Evolutionary conservation across 2,329 filamentous ascomycete species (phyloP), one percentile per base, ranked within the genome.

Genomic region (Byssothecium circinans): DNA sequence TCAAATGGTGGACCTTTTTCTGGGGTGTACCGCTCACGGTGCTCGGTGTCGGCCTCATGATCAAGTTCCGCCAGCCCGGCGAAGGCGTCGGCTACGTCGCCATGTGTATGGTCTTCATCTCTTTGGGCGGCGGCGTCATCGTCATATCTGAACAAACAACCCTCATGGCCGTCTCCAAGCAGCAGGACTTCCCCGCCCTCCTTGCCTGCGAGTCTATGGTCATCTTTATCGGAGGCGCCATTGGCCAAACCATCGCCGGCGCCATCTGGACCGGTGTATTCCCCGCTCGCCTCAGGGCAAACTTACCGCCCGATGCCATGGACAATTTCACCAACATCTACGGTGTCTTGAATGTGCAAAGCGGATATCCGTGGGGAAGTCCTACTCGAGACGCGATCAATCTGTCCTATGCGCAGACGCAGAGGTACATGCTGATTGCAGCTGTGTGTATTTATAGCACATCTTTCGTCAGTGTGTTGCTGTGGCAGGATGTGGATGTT

Each of bases 231-330:
- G 86, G 71, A 6, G 59, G 61, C 29, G 69, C 69, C 17, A 65
- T 73, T 22, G 71, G 71, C 0, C 63, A 53, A n/a, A 79, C 83
- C 7, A 77, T 88, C 39, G 79, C 84, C 1, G 78, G 78, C 0
- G 83, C 84, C 8, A 81, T 88, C 52, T 88, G 84, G 84, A 82
- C 79, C 0, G 76, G 78, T 50, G 77, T 79, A 1, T 81, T 88
- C 57, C 78, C 77, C 4, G 67, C 72, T 15, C 76, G 76, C 10
- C 73, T 86, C 29, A 57, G 49, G 34, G 45, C 41, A 2, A 57
- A 62, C 17, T 71, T 86, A 1, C 82, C 83, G 8, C 51, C 73
- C 1, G 65, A 68, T 2, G 64, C 58, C 20, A 69, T 75, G 60
- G 59, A 61, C 33, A 74, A 70, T 33, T 55, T 64, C 23, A 30